Evolutionary conservation across 1,284 basidiomycete genomes (phyloP), one percentile per base, ranked within the genome.

Genomic region (Neolentinus lepideus): DNA sequence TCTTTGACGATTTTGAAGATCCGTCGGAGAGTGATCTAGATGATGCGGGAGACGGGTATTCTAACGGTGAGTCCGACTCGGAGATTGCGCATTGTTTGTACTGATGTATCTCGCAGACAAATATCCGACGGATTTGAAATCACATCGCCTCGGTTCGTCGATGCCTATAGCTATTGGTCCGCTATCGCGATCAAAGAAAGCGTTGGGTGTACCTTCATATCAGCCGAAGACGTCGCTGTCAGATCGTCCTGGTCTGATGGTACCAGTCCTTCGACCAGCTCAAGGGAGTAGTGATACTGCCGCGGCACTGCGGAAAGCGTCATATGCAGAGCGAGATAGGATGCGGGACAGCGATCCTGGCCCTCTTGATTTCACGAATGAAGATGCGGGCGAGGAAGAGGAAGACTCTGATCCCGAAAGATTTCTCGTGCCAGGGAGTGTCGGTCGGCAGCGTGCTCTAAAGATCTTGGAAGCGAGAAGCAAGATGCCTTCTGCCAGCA

Each of bases 291-390:
- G 62, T 56, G 59, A 58, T 9, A 76, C 83, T 19, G 73, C 83
- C 3, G 64, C 72, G 31, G 73, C 79, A 0, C 61, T 81, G 33
- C 83, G 84, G 21, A 83, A 72, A 60, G 80, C 79, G 11, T 73
- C 77, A 1, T 88, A 89, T 65, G 81, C 81, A 1, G 81, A 84
- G 63, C 82, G 86, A 27, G 85, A 90, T 67, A 77, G 78, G 25
- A 67, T 67, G 46, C 80, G 84, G 45, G 71, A 74, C 1, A 74
- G 84, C 58, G 88, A 89, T 64, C 85, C 86, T 1, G 87, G 88
- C 9, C 71, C 80, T 21, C 73, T 87, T 25, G 85, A 87, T 58
- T 85, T 87, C 61, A 66, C 71, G 10, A 62, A 63, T 11, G 72
- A 71, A 3, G 76, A 76, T n/a, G 72, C 71, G 12, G 69, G 71